These are phyloP conservation scores for Colletotrichum filicis DNA, from an alignment of 2,329 filamentous ascomycete genomes.

Conservation along the genomic window DNA sequence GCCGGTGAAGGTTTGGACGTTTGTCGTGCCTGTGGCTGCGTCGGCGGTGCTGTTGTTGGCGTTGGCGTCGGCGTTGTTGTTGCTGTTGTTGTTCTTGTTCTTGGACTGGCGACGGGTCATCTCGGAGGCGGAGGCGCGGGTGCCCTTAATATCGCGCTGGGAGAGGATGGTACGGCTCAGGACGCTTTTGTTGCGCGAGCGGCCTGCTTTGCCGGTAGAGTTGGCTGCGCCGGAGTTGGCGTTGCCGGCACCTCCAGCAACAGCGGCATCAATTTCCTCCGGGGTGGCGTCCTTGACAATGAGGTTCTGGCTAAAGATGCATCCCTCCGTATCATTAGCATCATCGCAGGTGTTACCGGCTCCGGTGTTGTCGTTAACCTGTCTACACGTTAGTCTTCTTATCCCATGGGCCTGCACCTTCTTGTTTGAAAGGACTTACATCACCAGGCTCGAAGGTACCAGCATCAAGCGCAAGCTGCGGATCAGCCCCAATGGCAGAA, in stretches of 20 bases:
- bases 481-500: slow-evolving; percentile 69
- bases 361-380: slow-evolving; percentile 37
- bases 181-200: neutral
- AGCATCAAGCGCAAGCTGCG: slow-evolving; percentile 67
- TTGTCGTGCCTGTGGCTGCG: slow-evolving; percentile 38
- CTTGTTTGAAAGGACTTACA: slow-evolving; percentile 45
- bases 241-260: slow-evolving; percentile 44
- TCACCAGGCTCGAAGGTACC: slow-evolving; percentile 73
- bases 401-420: no score
- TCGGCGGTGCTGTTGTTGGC: slow-evolving; percentile 6
- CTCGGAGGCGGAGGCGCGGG: slow-evolving; percentile 40
- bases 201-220: neutral
- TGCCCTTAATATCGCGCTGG: neutral
- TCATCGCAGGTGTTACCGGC: slow-evolving; percentile 58
- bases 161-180: neutral
- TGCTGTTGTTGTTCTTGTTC: slow-evolving; percentile 1
- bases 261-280: slow-evolving; percentile 62
- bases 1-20: slow-evolving; percentile 60
- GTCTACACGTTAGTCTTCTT: neutral
- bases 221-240: neutral
- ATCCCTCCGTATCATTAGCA: slow-evolving; percentile 58
- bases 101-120: slow-evolving; percentile 55
- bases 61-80: slow-evolving; percentile 13
- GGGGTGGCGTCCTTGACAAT: slow-evolving; percentile 64
- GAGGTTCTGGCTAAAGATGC: slow-evolving; percentile 64